Evolutionary conservation across 768 basidiomycete genomes (phyloP).

Genomic region (Calocera viscosa): DNA sequence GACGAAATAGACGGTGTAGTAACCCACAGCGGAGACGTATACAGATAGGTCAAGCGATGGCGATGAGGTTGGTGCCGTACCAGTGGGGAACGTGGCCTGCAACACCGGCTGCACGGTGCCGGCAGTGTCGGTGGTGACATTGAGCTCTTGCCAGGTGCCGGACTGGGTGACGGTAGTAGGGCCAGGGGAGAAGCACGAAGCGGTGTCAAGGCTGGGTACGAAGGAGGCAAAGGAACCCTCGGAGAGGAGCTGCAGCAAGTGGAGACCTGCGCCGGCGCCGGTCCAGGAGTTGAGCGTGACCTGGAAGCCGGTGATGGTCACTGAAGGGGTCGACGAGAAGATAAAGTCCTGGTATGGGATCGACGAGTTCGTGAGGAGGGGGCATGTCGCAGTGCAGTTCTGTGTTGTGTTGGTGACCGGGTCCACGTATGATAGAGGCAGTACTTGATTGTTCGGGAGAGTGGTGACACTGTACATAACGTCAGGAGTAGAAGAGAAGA

Average conservation of each 20-base stretch:
- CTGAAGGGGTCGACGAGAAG: constrained; percentile 40
- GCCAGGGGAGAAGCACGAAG: constrained; percentile 66
- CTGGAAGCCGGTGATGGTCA: constrained; percentile 78
- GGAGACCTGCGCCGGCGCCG: constrained; percentile 68
- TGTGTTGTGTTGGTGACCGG: constrained; percentile 57
- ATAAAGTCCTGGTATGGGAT: constrained; percentile 90
- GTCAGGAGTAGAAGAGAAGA: neutral
- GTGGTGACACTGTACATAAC: constrained; percentile 54
- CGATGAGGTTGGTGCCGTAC: constrained; percentile 44
- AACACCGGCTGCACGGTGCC: constrained; percentile 70
- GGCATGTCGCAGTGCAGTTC: constrained; percentile 69
- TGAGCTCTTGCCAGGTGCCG: constrained; percentile 55
- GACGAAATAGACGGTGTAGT: constrained; percentile 71
- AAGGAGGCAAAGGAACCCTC: constrained; percentile 84
- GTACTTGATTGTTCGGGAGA: constrained; percentile 77
- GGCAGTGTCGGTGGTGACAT: constrained; percentile 58
- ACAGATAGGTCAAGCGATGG: constrained; percentile 84
- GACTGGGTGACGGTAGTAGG: constrained; percentile 56
- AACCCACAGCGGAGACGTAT: constrained; percentile 78
- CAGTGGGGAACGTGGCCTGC: constrained; percentile 51
- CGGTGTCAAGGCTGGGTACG: constrained; percentile 42
- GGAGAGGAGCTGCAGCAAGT: constrained; percentile 83
- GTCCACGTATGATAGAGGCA: constrained; percentile 65
- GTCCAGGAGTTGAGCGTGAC: constrained; percentile 64
- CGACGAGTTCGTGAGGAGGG: constrained; percentile 60